Percentiles rank a stretch among this genome's conserved stretches.
Evolutionary conservation across 495 filamentous ascomycete genomes (phyloP).

Genomic region (Aspergillus avenaceus): DNA sequence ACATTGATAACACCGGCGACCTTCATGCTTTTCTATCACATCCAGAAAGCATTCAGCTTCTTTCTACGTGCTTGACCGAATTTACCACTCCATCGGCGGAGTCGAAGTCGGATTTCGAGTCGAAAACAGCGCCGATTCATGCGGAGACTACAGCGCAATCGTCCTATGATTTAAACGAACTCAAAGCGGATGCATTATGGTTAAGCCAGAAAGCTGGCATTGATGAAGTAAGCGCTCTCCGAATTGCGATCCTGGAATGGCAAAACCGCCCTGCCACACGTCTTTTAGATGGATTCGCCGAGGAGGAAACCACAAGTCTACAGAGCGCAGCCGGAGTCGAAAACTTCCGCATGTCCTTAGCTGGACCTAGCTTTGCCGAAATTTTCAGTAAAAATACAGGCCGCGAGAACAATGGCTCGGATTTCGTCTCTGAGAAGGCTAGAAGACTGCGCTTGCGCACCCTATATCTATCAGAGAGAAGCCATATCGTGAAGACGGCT

Average conservation of each 20-base stretch:
- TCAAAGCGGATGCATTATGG: constrained; percentile 85
- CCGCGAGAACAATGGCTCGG: constrained; percentile 45
- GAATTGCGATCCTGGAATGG: constrained; percentile 79
- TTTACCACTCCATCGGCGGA: constrained; percentile 56
- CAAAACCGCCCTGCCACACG: constrained; percentile 65
- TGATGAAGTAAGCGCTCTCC: constrained; percentile 77
- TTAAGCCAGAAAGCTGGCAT: constrained; percentile 70
- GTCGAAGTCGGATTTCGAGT: constrained; percentile 72
- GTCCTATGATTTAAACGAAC: constrained; percentile 69
- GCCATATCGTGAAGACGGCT: constrained; percentile 38
- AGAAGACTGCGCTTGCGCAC: constrained; percentile 61
- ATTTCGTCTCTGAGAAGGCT: constrained; percentile 52
- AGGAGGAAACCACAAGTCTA: constrained; percentile 63
- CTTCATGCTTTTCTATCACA: constrained; percentile 64
- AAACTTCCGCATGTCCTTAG: constrained; percentile 48
- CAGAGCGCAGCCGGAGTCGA: constrained; percentile 60
- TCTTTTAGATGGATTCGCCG: constrained; percentile 60
- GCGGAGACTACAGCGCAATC: constrained; percentile 65
- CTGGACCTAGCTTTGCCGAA: constrained; percentile 37
- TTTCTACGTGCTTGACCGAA: constrained; percentile 59
- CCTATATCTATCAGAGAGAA: constrained; percentile 66
- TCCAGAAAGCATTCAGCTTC: constrained; percentile 57
- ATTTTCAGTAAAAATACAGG: constrained; percentile 27
- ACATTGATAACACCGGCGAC: constrained; percentile 42
- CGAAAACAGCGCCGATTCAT: constrained; percentile 87